Evolutionary conservation across 2,329 filamentous ascomycete genomes (phyloP), one percentile per base, ranked within the genome.

Genomic region (Fusarium continuum): DNA sequence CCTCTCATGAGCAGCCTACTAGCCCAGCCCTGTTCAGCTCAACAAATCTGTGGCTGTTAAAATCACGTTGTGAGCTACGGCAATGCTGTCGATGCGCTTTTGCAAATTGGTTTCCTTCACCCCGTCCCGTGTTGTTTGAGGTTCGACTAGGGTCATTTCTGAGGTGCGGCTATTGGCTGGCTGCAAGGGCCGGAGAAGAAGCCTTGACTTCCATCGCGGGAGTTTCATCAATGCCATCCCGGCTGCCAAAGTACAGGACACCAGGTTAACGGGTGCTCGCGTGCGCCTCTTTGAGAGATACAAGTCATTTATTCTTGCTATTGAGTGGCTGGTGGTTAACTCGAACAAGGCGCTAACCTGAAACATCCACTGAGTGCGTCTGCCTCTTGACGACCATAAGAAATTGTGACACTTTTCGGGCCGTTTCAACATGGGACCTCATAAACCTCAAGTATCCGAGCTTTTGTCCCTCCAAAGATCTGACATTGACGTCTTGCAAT

Each of bases 81-180:
- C 11, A 29, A 32, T 29, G 34, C 49, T 29, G 40, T 54, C 20
- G 38, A 29, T 40, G 25, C 23, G 23, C 31, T 38, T 29, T 35
- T 31, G 25, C 41, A 38, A 26, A 44, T 44, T 25, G 34, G 8
- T 40, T 32, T 29, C 35, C 44, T 44, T 32, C 47, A 50, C 60
- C 59, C 64, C 62, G 48, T 53, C 43, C 64, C 62, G 48, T 53
- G 40, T 39, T 62, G 67, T 70, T 70, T 69, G 62, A 70, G 65
- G 40, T 69, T 60, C 38, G 52, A 61, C 67, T 49, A 57, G 67
- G 62, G 51, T 48, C 19, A 25, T 34, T 26, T 35, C 17, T 6
- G 22, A n/a, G 16, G 22, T 13, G 32, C 19, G 32, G 38, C 32
- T 55, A 67, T 65, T 61, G 60, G 64, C 48, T 68, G 36, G 58